Conservation (phyloP, 2,329 filamentous ascomycete species). For the Apiospora koreana region DNA sequence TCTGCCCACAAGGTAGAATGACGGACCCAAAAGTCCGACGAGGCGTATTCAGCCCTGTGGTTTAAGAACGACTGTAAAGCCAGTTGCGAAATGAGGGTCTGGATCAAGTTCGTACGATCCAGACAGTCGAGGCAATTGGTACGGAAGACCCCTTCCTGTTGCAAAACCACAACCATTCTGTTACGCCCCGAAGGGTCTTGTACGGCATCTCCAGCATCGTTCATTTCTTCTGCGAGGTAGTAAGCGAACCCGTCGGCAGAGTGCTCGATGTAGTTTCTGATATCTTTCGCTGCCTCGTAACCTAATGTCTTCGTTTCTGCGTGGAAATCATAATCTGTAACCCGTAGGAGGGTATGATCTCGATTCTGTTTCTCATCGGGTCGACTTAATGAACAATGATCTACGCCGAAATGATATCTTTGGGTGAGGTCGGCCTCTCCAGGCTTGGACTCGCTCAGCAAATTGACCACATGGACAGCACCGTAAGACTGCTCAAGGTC, state of each 20-base stretch:
- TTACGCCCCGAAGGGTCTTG: slow-evolving; percentile 37
- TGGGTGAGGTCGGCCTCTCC: slow-evolving; percentile 83
- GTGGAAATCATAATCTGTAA: slow-evolving; percentile 95
- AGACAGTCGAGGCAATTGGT: slow-evolving; percentile 97
- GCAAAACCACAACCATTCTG: slow-evolving; percentile 69
- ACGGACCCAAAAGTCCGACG: slow-evolving; percentile 84
- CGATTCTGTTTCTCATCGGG: slow-evolving; percentile 54
- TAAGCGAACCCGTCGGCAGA: slow-evolving; percentile 92
- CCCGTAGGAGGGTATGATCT: slow-evolving; percentile 74
- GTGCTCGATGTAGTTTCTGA: slow-evolving; percentile 73
- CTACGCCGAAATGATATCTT: slow-evolving; percentile 77
- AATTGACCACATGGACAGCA: slow-evolving; percentile 87
- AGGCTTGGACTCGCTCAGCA: slow-evolving; percentile 86
- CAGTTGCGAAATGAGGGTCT: slow-evolving; percentile 94
- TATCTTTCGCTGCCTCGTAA: slow-evolving; percentile 87
- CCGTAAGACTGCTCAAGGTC: slow-evolving; percentile 85
- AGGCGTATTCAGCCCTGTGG: slow-evolving; percentile 69
- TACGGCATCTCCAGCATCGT: slow-evolving; percentile 48
- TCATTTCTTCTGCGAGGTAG: slow-evolving; percentile 75
- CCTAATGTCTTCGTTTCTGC: slow-evolving; percentile 87
- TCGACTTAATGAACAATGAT: slow-evolving; percentile 70
- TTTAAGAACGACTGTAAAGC: slow-evolving; percentile 81
- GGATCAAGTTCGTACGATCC: slow-evolving; percentile 92
- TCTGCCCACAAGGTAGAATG: slow-evolving; percentile 96
- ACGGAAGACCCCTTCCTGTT: slow-evolving; percentile 93